Base-by-base conservation (phyloP, 1,284 basidiomycete genomes). In the Pseudomicrostroma phylloplanum region DNA sequence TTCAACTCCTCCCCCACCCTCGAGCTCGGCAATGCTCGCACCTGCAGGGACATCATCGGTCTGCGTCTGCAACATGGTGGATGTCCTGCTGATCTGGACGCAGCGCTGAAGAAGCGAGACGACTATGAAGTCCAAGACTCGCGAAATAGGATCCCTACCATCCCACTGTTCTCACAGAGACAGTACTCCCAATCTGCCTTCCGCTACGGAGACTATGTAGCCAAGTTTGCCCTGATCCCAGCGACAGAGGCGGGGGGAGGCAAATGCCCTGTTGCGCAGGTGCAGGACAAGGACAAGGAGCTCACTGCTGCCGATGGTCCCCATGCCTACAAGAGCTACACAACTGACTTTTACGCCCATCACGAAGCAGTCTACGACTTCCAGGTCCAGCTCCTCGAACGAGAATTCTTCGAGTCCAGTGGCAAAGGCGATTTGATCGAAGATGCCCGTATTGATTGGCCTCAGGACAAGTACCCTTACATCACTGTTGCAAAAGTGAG, bases 161-260 rank as follows among this genome's bases (percentile, higher is more conserved):
- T 67, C 23, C 66, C 67, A 54, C 65, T 74, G 41, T 65, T 63
- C 11, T 62, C 65, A 7, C 72, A 72, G 56, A 58, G 65, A 0
- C 70, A 74, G 58, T 76, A 74, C 56, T 61, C 58, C 1, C 73
- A 74, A 60, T 58, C 71, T 1, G 73, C 73, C 0, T 69, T 73
- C 25, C 64, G 71, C 15, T 72, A 64, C 54, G 73, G 73, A 26
- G 73, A 75, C 36, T 63, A 74, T 56, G 69, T 75, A 4, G 73
- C 70, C 53, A 75, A 75, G 61, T 73, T 66, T 53, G 63, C 62
- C 13, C 61, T 75, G 12, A 62, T 75, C 7, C 73, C 73, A 0
- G 62, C 60, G 3, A 55, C 57, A 13, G 58, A 63, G 7, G 30
- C 9, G 3, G 30, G 30, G 9, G 30, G 30, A 36, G 30, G 4